Percentiles rank a stretch among this genome's conserved stretches.
phyloP scores from a whole-genome alignment of 306 rosid species.

The Cucurbita moschata region DNA sequence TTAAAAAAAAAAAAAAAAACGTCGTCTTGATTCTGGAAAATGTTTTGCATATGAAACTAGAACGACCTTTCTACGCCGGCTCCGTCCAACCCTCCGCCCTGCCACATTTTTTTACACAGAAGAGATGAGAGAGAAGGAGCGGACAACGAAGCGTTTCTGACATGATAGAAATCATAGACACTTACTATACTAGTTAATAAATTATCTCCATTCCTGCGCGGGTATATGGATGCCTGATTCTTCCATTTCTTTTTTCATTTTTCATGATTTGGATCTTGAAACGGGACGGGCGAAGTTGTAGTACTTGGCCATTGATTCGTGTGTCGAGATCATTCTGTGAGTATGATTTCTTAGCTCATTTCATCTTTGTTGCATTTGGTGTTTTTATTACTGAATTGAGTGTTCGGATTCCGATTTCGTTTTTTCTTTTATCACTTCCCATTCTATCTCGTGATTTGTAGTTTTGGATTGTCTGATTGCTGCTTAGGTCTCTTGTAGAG shows the following conservation, averaged over 20 bases:
- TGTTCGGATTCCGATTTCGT: background rate
- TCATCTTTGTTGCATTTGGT: background rate
- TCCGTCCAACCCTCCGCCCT: background rate
- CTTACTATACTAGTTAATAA: background rate
- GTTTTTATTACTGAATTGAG: background rate
- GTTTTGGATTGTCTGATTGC: background rate
- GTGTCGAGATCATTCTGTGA: background rate
- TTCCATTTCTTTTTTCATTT: background rate
- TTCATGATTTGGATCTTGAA: slow-evolving; percentile 7
- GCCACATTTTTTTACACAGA: background rate
- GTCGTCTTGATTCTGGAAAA: background rate
- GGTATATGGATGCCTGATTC: background rate
- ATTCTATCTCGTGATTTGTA: background rate
- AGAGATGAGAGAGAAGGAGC: slow-evolving; percentile 3
- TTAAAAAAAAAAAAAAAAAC: background rate
- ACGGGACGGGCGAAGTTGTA: background rate
- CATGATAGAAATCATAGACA: background rate
- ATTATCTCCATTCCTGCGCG: background rate
- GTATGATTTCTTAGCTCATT: background rate
- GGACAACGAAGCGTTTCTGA: background rate
- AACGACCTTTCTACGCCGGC: background rate
- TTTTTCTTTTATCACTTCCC: background rate
- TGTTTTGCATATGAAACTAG: background rate
- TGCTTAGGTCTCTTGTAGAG: background rate
- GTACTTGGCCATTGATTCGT: background rate